Evolutionary conservation across 306 rosid genomes (phyloP), one percentile per base, ranked within the genome.

Genomic region (Vicia villosa): DNA sequence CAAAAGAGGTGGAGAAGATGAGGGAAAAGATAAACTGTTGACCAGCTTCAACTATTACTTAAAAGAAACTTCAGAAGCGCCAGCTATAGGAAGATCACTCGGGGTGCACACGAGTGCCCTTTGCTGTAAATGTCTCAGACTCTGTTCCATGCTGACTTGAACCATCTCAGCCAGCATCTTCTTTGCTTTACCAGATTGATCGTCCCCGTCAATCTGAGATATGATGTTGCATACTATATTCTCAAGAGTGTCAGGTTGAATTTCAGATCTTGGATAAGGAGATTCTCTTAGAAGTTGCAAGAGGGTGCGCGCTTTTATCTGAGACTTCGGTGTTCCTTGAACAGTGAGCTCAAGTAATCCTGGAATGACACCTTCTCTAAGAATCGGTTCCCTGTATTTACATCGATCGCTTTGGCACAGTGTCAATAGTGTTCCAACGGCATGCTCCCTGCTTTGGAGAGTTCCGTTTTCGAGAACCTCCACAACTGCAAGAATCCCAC

Each of bases 121-220:
- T 75, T 81, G 89, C 82, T 94, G 99, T 32, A 93, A 82, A 84
- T 94, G 99, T 52, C 95, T 84, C 75, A 94, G 77, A 75, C 99
- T 94, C 70, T 94, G 97, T 34, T 94, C 97, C 99, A 94, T 94
- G 82, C 99, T 94, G 32, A 94, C 97, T 87, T 94, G 99, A 26
- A 94, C 97, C 99, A 94, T 94, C 81, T 94, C 99, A 13, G 99
- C 91, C 17, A 94, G 84, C 95, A 91, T 91, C 78, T 94, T 94
- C 88, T 91, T 91, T 5, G 99, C 99, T 57, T 91, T 94, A 45
- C 88, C 81, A 4, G 89, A 80, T 66, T 94, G 99, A 16, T 94
- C 97, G 32, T 88, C 98, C 38, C 95, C 95, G 45, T 94, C 97
- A 37, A 94, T 91, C 81, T 83, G 96, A 1, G 96, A 91, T 70